phyloP scores from a whole-genome alignment of 768 basidiomycete genomes.

The Clitopilus passeckerianus region DNA sequence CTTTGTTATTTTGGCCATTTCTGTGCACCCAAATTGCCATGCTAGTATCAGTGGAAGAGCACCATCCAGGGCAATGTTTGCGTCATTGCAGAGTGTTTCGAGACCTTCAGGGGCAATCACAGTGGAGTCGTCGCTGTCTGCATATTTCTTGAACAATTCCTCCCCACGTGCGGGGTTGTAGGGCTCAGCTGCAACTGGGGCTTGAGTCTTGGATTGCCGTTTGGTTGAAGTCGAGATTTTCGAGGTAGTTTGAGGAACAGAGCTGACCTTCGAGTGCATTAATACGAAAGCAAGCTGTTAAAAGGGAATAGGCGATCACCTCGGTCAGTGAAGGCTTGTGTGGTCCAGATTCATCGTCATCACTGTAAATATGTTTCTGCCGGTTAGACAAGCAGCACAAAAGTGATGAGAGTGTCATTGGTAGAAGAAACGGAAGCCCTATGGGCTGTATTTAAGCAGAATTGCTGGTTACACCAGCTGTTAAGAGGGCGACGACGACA shows the following conservation, averaged over 20 bases:
- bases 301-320: conserved; percentile 9
- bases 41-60: conserved; percentile 66
- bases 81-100: conserved; percentile 63
- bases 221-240: neutral
- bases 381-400: conserved; percentile 62
- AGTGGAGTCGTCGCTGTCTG: conserved; percentile 46
- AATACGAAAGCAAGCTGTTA: neutral
- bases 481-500: neutral
- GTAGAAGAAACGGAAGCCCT: conserved; percentile 25
- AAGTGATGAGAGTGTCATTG: conserved; percentile 56
- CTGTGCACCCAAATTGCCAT: conserved; percentile 67
- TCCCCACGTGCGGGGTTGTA: conserved; percentile 49
- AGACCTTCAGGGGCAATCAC: conserved; percentile 73
- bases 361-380: conserved; percentile 42
- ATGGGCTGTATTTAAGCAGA: conserved; percentile 18
- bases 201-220: conserved; percentile 6
- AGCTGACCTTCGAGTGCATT: neutral
- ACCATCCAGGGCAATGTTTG: conserved; percentile 70
- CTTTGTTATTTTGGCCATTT: conserved; percentile 69
- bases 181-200: conserved; percentile 21
- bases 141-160: conserved; percentile 57
- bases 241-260: neutral
- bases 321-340: conserved; percentile 21
- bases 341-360: conserved; percentile 29
- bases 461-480: conserved; percentile 3